Percentiles rank a stretch among this genome's conserved stretches.
phyloP scores from a whole-genome alignment of 768 basidiomycete genomes.

The Lyophyllum semitale region DNA sequence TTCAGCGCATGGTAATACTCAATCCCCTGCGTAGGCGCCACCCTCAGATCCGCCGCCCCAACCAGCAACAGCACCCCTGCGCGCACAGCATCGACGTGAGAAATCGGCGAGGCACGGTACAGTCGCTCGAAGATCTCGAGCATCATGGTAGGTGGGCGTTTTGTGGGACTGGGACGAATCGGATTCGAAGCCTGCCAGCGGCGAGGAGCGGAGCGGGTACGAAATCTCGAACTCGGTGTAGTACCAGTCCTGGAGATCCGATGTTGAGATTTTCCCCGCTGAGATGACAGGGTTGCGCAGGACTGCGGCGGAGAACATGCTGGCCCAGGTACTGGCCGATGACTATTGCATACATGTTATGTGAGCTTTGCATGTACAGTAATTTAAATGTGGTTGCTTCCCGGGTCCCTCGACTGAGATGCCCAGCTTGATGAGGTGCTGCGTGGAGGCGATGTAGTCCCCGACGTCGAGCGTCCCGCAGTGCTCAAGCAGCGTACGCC shows the following conservation, averaged over 20 bases:
- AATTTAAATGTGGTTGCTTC: too few relatives aligned
- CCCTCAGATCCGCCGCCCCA: conserved; percentile 62
- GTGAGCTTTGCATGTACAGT: too few relatives aligned
- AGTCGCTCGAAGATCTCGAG: conserved; percentile 45
- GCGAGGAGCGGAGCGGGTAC: conserved; percentile 39
- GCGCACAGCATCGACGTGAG: conserved; percentile 49
- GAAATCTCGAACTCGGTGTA: conserved; percentile 46
- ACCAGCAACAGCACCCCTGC: conserved; percentile 59
- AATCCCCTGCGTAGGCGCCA: conserved; percentile 61
- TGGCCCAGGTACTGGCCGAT: conserved; percentile 64
- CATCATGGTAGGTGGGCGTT: conserved; percentile 39
- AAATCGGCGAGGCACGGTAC: conserved; percentile 56
- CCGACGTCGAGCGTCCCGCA: conserved; percentile 68
- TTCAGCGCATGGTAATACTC: conserved; percentile 70
- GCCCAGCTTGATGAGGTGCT: conserved; percentile 50
- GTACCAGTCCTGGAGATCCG: conserved; percentile 76
- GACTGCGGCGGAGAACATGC: conserved; percentile 60
- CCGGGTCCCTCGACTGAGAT: conserved; percentile 50
- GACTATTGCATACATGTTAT: conserved; percentile 38
- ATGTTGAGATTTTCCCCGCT: conserved; percentile 51
- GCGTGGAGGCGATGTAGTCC: conserved; percentile 59
- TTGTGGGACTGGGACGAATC: neutral
- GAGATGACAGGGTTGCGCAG: conserved; percentile 74
- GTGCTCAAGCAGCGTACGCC: conserved; percentile 51
- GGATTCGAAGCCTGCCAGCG: too few relatives aligned